Evolutionary conservation across 345 rosid genomes (phyloP).

Genomic region (Hypericum androsaemum): DNA sequence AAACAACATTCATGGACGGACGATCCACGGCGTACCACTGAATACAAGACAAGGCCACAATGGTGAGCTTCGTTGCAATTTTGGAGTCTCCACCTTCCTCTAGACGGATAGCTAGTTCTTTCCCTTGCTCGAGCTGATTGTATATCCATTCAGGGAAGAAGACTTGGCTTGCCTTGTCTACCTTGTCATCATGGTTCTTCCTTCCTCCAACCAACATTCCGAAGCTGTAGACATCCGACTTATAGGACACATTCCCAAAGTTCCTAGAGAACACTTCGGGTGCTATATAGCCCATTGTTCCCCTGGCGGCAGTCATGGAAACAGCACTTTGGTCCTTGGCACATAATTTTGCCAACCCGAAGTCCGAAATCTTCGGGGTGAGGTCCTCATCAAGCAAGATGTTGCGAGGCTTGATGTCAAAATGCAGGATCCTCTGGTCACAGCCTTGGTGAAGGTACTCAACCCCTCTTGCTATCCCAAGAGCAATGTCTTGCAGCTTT

Average conservation of each 20-base stretch:
- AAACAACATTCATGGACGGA: constrained; percentile 13
- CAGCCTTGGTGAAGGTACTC: constrained; percentile 14
- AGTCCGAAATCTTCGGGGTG: constrained; percentile 12
- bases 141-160: constrained; percentile 18
- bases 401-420: constrained; percentile 15
- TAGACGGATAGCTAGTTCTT: neutral
- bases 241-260: constrained; percentile 13
- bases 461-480: constrained; percentile 12
- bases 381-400: constrained; percentile 15
- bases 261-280: constrained; percentile 15
- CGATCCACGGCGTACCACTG: constrained; percentile 15
- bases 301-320: constrained; percentile 13
- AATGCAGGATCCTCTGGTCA: constrained; percentile 14
- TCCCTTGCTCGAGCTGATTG: constrained; percentile 5
- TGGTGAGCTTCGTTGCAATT: constrained; percentile 10
- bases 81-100: constrained; percentile 1
- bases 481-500: constrained; percentile 8
- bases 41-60: constrained; percentile 15
- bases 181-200: constrained; percentile 2
- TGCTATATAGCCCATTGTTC: constrained; percentile 18
- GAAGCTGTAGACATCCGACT: constrained; percentile 18
- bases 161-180: constrained; percentile 9
- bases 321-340: neutral
- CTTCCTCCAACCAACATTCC: constrained; percentile 18
- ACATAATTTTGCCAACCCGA: constrained; percentile 14